Conservation (phyloP, 2,329 filamentous ascomycete genomes). For the Thielaviopsis cerberus region DNA sequence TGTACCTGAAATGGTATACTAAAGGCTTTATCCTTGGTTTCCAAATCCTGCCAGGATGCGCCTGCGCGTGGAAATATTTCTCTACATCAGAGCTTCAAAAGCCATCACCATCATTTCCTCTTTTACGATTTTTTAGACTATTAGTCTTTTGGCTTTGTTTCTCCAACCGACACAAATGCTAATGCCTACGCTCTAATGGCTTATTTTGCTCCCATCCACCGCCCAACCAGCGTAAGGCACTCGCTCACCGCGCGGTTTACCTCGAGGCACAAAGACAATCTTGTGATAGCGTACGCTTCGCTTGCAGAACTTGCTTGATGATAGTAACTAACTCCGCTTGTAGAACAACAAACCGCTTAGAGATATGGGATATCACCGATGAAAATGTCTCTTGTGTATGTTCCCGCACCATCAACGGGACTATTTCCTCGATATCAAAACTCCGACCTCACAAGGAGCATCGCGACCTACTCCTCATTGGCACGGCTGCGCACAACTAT, state of each 20-base stretch:
- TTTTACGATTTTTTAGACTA: not conserved
- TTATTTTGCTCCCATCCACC: conserved; percentile 84
- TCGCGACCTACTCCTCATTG: conserved; percentile 78
- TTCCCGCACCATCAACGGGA: conserved; percentile 63
- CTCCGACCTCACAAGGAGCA: conserved; percentile 54
- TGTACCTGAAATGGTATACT: conserved; percentile 15
- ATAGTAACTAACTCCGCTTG: conserved; percentile 16
- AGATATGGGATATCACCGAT: conserved; percentile 55
- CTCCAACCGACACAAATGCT: not conserved
- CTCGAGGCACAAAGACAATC: conserved; percentile 53
- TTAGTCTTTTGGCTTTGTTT: not conserved
- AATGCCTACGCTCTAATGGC: conserved; percentile 47
- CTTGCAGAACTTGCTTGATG: not conserved
- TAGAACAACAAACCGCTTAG: conserved; percentile 69
- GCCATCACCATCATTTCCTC: not conserved
- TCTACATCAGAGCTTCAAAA: not conserved
- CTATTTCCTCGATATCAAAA: conserved; percentile 67
- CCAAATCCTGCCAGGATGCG: conserved; percentile 6
- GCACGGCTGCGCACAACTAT: conserved; percentile 76
- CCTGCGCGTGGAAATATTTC: conserved; percentile 3
- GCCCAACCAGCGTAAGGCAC: conserved; percentile 77
- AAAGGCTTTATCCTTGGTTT: conserved; percentile 13
- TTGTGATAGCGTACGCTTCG: conserved; percentile 66
- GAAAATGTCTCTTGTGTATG: conserved; percentile 46
- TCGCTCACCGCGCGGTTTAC: conserved; percentile 67